phyloP scores from a whole-genome alignment of 768 basidiomycete species.

The Trichaptum fuscoviolaceum region DNA sequence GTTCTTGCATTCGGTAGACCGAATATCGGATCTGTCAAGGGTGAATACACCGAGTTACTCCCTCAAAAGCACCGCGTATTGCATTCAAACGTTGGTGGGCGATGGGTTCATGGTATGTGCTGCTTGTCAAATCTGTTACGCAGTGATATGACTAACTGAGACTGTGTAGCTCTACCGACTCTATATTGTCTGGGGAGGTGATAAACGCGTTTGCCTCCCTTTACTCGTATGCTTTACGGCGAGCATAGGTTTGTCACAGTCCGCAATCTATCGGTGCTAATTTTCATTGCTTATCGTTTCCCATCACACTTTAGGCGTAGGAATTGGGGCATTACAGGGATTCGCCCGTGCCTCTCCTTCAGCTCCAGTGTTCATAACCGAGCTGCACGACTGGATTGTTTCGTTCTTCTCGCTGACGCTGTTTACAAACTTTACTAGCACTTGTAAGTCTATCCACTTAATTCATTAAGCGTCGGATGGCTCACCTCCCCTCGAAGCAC shows the following conservation, averaged over 20 bases:
- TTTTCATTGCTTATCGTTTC: neutral
- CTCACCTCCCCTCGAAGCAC: conserved; percentile 14
- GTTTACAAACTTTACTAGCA: conserved; percentile 33
- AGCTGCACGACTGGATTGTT: conserved; percentile 32
- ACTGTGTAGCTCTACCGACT: conserved; percentile 24
- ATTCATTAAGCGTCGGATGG: neutral
- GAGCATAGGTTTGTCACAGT: conserved; percentile 23
- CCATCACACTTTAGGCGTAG: conserved; percentile 17
- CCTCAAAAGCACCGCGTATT: conserved; percentile 32
- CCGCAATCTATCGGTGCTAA: neutral
- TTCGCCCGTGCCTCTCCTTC: conserved; percentile 24
- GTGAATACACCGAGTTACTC: conserved; percentile 31
- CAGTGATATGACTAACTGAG: neutral
- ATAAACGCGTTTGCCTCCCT: conserved; percentile 19
- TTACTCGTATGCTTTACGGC: conserved; percentile 26
- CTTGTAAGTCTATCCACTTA: conserved; percentile 18
- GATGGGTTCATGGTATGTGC: conserved; percentile 31
- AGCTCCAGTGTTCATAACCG: conserved; percentile 26
- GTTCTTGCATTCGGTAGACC: conserved; percentile 26
- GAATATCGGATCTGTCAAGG: conserved; percentile 27
- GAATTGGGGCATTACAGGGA: conserved; percentile 27
- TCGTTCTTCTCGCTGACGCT: conserved; percentile 35
- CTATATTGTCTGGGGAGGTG: conserved; percentile 29
- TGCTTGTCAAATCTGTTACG: neutral
- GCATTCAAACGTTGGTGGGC: conserved; percentile 33